A percentile compares a stretch with the other conserved stretches of the same genome.
phyloP scores from a whole-genome alignment of 2,329 filamentous ascomycete genomes.

The Neoascochyta sp. region DNA sequence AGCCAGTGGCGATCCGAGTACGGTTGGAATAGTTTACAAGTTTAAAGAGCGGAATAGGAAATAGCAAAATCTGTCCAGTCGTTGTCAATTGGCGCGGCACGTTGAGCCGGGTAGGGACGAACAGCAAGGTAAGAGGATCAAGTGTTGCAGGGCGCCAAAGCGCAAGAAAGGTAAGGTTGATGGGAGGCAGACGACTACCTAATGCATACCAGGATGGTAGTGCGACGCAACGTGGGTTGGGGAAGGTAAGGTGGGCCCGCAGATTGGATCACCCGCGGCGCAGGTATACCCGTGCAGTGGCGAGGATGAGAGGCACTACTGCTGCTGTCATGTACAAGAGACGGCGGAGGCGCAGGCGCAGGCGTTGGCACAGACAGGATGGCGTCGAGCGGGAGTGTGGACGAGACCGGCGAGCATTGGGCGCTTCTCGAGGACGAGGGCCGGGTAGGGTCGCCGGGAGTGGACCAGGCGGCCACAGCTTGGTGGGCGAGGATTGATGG shows the following conservation, averaged over 20 bases:
- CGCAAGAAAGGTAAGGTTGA: constrained; percentile 41
- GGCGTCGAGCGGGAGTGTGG: constrained; percentile 27
- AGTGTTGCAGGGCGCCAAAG: constrained; percentile 41
- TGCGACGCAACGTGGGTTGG: too few species aligned
- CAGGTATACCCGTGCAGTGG: too few species aligned
- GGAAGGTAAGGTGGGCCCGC: constrained; percentile 25
- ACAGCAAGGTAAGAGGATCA: constrained; percentile 30
- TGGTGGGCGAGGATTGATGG: too few species aligned
- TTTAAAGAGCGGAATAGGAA: constrained; percentile 29
- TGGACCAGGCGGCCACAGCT: too few species aligned
- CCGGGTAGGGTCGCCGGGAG: too few species aligned
- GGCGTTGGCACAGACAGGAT: constrained; percentile 23
- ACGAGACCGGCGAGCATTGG: constrained; percentile 28
- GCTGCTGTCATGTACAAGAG: constrained; percentile 19
- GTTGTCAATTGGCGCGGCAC: constrained; percentile 25
- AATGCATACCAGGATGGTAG: too few species aligned
- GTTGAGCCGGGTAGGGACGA: constrained; percentile 21
- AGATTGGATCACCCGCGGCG: too few species aligned
- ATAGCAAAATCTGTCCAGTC: constrained; percentile 16
- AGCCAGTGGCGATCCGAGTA: constrained; percentile 9
- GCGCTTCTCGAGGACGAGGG: constrained; percentile 20
- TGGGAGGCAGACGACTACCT: too few species aligned
- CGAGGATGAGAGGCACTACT: constrained; percentile 14
- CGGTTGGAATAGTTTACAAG: constrained; percentile 22
- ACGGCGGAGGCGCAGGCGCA: too few species aligned